These are phyloP conservation scores for Hamamelis virginiana DNA, from an alignment of 164 flowering plant genomes.

Conservation along the genomic window DNA sequence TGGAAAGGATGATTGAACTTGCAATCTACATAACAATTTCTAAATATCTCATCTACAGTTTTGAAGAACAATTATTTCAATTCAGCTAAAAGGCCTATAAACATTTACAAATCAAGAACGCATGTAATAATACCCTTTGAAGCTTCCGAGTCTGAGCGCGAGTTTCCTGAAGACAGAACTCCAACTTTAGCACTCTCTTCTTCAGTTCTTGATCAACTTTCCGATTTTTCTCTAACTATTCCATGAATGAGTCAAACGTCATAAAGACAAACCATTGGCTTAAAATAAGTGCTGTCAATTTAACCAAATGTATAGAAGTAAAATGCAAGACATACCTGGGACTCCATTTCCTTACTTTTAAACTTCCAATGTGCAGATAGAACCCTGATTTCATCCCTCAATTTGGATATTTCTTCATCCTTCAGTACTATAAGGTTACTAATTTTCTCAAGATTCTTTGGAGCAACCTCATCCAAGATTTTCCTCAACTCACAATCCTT, in stretches of 20 bases:
- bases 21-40: too few species aligned
- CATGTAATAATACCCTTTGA: slow-evolving; percentile 58
- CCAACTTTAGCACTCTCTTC: slow-evolving; percentile 84
- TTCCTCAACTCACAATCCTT: slow-evolving; percentile 68
- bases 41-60: background rate
- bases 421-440: slow-evolving; percentile 61
- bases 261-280: background rate
- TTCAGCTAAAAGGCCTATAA: too few species aligned
- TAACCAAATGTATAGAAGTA: background rate
- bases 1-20: too few species aligned
- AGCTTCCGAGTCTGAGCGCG: slow-evolving; percentile 94
- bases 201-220: slow-evolving; percentile 89
- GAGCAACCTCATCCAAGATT: slow-evolving; percentile 74
- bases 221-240: slow-evolving; percentile 82
- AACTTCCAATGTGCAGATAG: slow-evolving; percentile 90
- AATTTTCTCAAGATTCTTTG: slow-evolving; percentile 71
- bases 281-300: background rate
- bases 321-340: slow-evolving; percentile 50
- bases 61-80: too few species aligned
- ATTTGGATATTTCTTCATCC: slow-evolving; percentile 81
- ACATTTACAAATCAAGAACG: background rate
- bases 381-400: slow-evolving; percentile 76
- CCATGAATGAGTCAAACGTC: slow-evolving; percentile 7
- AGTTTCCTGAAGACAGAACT: slow-evolving; percentile 91
- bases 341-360: slow-evolving; percentile 78